phyloP scores from a whole-genome alignment of 352 stramenopile species.

The Globisporangium nodosum region DNA sequence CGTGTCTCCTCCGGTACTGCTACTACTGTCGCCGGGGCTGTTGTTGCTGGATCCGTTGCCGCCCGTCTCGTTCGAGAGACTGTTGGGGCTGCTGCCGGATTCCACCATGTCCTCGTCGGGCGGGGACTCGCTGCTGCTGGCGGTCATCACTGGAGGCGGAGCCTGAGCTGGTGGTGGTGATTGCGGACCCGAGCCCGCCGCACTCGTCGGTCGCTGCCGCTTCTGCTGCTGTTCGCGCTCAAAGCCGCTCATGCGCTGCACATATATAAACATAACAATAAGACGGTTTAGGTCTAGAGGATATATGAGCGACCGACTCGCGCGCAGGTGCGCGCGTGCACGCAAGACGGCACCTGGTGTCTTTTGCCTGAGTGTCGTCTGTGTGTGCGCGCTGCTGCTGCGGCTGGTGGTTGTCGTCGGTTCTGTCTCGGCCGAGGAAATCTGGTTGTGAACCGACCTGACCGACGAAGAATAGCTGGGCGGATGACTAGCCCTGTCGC shows the following conservation, averaged over 20 bases:
- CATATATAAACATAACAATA: background rate
- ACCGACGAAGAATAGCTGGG: too few species aligned
- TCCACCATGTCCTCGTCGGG: conserved; percentile 8
- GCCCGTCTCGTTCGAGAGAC: conserved; percentile 12
- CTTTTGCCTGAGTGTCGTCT: too few species aligned
- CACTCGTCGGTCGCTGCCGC: conserved; percentile 3
- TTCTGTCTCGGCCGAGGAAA: too few species aligned
- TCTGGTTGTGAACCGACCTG: too few species aligned
- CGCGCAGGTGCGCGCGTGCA: too few species aligned
- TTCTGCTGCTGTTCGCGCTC: conserved; percentile 10
- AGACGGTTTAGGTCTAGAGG: too few species aligned
- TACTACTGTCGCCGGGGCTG: conserved; percentile 4
- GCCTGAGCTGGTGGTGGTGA: background rate
- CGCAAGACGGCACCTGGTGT: too few species aligned
- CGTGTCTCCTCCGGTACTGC: background rate
- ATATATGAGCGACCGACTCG: too few species aligned
- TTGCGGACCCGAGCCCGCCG: too few species aligned
- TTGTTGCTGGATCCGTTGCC: background rate
- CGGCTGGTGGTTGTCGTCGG: too few species aligned
- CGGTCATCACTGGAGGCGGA: background rate
- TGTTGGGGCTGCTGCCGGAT: conserved; percentile 8
- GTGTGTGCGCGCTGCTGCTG: too few species aligned
- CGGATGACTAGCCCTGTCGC: too few species aligned
- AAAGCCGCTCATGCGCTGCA: background rate
- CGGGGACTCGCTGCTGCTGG: conserved; percentile 6